Evolutionary conservation across 495 filamentous ascomycete genomes (phyloP).

Genomic region (Penicillium arizonense): DNA sequence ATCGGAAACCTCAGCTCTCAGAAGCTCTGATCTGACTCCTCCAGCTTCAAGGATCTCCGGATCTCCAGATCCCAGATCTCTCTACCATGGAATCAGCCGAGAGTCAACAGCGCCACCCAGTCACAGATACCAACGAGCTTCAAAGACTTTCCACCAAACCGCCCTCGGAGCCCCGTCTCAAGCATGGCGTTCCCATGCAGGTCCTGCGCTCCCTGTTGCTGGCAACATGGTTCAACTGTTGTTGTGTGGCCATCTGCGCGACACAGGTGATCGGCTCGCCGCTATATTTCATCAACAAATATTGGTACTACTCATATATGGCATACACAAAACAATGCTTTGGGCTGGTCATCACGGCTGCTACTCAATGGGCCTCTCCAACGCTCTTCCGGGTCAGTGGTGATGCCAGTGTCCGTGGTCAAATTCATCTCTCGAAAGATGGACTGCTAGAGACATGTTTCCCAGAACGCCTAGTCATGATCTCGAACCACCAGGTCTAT

Average conservation of each 20-base stretch:
- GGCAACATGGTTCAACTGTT: constrained; percentile 61
- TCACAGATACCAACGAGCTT: constrained; percentile 13
- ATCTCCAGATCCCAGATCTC: neutral
- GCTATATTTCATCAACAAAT: constrained; percentile 59
- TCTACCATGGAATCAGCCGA: constrained; percentile 40
- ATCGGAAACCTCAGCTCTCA: neutral
- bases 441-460: constrained; percentile 57
- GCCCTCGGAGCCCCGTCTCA: constrained; percentile 49
- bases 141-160: constrained; percentile 22
- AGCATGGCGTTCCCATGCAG: constrained; percentile 66
- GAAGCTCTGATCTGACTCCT: neutral
- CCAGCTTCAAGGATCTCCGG: neutral
- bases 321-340: constrained; percentile 65
- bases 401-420: constrained; percentile 57
- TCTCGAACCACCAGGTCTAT: constrained; percentile 70
- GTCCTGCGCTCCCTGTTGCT: constrained; percentile 62
- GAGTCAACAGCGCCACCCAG: constrained; percentile 41
- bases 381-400: constrained; percentile 60
- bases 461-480: constrained; percentile 60
- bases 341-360: constrained; percentile 55
- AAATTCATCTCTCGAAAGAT: constrained; percentile 53
- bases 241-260: constrained; percentile 49
- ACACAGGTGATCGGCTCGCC: constrained; percentile 58
- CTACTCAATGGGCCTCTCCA: constrained; percentile 63
- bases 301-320: constrained; percentile 63